Conservation (phyloP, 352 stramenopile species). For the Globisporangium spinosum region DNA sequence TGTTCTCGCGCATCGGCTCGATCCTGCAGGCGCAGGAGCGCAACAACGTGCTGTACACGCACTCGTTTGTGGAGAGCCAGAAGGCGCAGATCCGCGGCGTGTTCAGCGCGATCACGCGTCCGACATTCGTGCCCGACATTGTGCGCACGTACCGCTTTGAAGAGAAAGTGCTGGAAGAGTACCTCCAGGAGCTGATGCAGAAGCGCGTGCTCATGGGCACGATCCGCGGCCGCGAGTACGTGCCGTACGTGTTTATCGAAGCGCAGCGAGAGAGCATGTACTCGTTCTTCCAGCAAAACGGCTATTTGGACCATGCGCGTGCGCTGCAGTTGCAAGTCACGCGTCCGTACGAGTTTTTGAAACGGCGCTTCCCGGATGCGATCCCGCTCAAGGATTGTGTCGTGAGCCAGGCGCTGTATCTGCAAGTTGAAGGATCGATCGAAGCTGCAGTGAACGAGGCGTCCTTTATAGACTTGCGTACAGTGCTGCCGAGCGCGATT, state of each 20-base stretch:
- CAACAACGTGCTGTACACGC: slow-evolving; percentile 72
- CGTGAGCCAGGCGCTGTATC: slow-evolving; percentile 50
- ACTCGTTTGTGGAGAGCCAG: slow-evolving; percentile 67
- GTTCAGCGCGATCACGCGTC: slow-evolving; percentile 57
- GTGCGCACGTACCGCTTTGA: slow-evolving; percentile 52
- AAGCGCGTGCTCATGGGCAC: slow-evolving; percentile 53
- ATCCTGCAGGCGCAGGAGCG: slow-evolving; percentile 62
- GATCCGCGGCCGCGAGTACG: slow-evolving; percentile 68
- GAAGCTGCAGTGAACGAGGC: slow-evolving; percentile 68
- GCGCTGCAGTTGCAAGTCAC: slow-evolving; percentile 58
- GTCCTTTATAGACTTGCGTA: slow-evolving; percentile 56
- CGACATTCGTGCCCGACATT: slow-evolving; percentile 72
- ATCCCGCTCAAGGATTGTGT: slow-evolving; percentile 62
- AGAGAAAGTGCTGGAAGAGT: slow-evolving; percentile 59
- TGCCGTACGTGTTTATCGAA: slow-evolving; percentile 75
- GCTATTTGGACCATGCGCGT: slow-evolving; percentile 61
- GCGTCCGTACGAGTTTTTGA: slow-evolving; percentile 72
- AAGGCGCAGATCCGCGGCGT: slow-evolving; percentile 61
- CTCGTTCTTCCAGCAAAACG: slow-evolving; percentile 86
- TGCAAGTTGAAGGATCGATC: slow-evolving; percentile 70
- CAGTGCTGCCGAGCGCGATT: slow-evolving; percentile 61
- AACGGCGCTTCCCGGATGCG: slow-evolving; percentile 61
- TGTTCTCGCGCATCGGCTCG: slow-evolving; percentile 50
- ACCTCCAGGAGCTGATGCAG: slow-evolving; percentile 52
- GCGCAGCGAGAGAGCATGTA: slow-evolving; percentile 71